phyloP scores from a whole-genome alignment of 495 filamentous ascomycete genomes.

The Neurospora sp. region DNA sequence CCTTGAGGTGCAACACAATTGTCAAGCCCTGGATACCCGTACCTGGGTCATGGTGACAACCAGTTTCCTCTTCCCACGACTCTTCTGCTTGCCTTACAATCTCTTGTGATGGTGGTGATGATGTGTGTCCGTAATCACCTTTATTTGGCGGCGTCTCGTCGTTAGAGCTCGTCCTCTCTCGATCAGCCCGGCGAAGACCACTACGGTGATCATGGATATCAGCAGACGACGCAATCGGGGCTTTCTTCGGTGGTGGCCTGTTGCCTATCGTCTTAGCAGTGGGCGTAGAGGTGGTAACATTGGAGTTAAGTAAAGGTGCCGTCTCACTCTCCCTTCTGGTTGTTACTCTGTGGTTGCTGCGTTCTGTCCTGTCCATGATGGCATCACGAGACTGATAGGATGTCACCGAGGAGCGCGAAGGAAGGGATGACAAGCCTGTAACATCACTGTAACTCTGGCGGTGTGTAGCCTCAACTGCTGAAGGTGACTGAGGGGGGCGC shows the following conservation, averaged over 20 bases:
- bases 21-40: slow-evolving; percentile 32
- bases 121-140: background rate
- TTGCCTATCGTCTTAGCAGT: background rate
- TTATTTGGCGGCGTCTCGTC: background rate
- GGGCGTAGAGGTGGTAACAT: background rate
- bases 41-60: background rate
- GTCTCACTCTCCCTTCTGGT: background rate
- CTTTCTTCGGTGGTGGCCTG: background rate
- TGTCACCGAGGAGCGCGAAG: background rate
- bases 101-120: background rate
- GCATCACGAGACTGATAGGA: background rate
- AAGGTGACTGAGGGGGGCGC: background rate
- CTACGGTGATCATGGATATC: background rate
- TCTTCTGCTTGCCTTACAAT: background rate
- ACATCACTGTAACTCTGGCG: background rate
- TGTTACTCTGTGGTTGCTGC: background rate
- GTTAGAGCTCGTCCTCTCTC: background rate
- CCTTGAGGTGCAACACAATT: slow-evolving; percentile 33
- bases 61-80: background rate
- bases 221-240: background rate
- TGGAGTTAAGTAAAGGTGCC: background rate
- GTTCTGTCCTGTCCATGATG: background rate
- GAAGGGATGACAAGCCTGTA: background rate
- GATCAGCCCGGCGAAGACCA: background rate
- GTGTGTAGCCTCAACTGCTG: background rate